These are phyloP conservation scores for Hericium rajendrae DNA, from an alignment of 768 basidiomycete genomes.

Conservation along the genomic window DNA sequence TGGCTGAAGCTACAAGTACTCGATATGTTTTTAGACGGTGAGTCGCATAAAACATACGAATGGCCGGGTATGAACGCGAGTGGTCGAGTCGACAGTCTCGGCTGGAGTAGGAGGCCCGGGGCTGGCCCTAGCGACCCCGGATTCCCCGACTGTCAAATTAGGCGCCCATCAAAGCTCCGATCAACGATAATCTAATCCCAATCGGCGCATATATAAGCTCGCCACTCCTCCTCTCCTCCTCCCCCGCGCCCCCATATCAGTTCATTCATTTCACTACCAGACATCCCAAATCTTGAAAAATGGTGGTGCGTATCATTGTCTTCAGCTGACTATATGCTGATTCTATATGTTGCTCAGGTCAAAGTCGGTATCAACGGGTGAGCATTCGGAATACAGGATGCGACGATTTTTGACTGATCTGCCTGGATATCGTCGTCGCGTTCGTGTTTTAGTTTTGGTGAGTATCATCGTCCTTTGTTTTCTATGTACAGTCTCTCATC, in stretches of 20 bases:
- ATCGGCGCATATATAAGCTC: constrained; percentile 2
- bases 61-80: no score
- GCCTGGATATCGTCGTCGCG: constrained; percentile 3
- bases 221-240: constrained; percentile 1
- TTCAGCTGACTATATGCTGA: no score
- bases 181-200: constrained; percentile 3
- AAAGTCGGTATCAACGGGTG: constrained; percentile 98
- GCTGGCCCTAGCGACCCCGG: background rate
- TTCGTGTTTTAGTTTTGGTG: constrained; percentile 57
- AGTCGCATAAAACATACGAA: no score
- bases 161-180: constrained; percentile 8
- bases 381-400: constrained; percentile 18
- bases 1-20: no score
- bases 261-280: background rate
- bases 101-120: no score
- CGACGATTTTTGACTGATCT: constrained; percentile 3
- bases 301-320: background rate
- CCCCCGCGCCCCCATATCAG: background rate
- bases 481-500: background rate
- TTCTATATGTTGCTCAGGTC: constrained; percentile 30
- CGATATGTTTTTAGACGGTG: no score
- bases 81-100: no score
- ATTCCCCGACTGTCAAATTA: background rate
- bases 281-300: background rate
- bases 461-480: background rate